These are phyloP conservation scores for Boletus sp. DNA, from an alignment of 768 basidiomycete genomes.

Conservation along the genomic window DNA sequence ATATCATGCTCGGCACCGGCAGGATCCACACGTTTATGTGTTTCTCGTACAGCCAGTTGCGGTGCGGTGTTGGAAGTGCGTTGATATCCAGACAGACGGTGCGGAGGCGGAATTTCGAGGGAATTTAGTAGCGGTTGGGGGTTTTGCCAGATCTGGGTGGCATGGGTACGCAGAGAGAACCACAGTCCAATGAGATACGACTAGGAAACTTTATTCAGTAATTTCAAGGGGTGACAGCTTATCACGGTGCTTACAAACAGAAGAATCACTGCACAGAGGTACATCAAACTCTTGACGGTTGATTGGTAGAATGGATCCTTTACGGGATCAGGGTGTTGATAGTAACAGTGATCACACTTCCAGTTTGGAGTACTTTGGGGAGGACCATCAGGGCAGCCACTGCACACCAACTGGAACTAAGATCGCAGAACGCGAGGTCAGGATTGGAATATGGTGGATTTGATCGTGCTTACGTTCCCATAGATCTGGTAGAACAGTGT, in stretches of 20 bases:
- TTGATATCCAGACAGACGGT: constrained; percentile 66
- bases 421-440: constrained; percentile 16
- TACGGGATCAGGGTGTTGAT: constrained; percentile 90
- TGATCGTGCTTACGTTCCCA: constrained; percentile 72
- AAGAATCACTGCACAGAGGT: constrained; percentile 88
- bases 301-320: constrained; percentile 96
- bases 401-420: constrained; percentile 87
- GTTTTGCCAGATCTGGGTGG: constrained; percentile 99
- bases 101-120: constrained; percentile 51
- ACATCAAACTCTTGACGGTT: constrained; percentile 94
- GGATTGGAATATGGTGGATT: not conserved
- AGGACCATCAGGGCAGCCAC: constrained; percentile 60
- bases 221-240: not conserved
- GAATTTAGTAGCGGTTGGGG: constrained; percentile 79
- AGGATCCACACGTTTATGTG: constrained; percentile 46
- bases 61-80: constrained; percentile 32
- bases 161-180: constrained; percentile 98
- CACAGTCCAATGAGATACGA: constrained; percentile 96
- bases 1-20: constrained; percentile 32
- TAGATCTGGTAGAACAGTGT: constrained; percentile 98
- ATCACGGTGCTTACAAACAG: constrained; percentile 65
- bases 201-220: constrained; percentile 39
- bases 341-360: constrained; percentile 91
- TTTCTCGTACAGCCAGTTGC: constrained; percentile 20
- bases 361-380: constrained; percentile 44